Evolutionary conservation across 140 eudicot species (phyloP), one percentile per base, ranked within the genome.

Genomic region (Erigeron philadelphicus): DNA sequence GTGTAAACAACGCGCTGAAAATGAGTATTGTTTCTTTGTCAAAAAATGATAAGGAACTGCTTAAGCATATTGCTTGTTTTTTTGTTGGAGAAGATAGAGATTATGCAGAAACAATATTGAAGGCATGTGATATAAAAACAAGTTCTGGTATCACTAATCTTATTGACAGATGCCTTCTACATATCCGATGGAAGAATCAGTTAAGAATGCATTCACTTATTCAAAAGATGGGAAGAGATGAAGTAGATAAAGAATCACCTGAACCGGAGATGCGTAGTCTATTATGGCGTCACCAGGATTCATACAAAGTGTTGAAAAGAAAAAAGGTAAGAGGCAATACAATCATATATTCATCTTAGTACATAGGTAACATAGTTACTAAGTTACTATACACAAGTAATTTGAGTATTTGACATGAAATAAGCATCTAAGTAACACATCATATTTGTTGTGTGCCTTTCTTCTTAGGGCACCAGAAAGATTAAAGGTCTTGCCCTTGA

Each of bases 401-500:
- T 31, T 31, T 31, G 25, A 21, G n/a, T n/a, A n/a, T n/a, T n/a
- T n/a, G n/a, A n/a, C n/a, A n/a, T n/a, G n/a, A n/a, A 21, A 21
- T 31, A 31, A 31, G 5, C 38, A 0, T n/a, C 0, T n/a, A 50
- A 11, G 57, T 50, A n/a, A 50, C 17, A 11, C 17, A 0, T 50
- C 6, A 62, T 6, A 44, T 40, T 3, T 64, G 17, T 6, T 64
- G 53, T 6, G 7, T 57, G 19, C 8, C 13, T 64, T 58, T 69
- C 55, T 46, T 55, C 9, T 38, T 49, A 77, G 85, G 75, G 80
- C 9, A 66, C 56, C 0, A 42, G 9, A 41, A 18, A 55, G 23
- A 1, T 72, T 35, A 16, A 8, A 46, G 85, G 85, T 13, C 71
- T 76, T 11, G 13, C 50, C 40, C 83, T 74, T 53, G 61, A 77